Conservation (phyloP, 805 yeast species). For the Hanseniaspora nectarophila region DNA sequence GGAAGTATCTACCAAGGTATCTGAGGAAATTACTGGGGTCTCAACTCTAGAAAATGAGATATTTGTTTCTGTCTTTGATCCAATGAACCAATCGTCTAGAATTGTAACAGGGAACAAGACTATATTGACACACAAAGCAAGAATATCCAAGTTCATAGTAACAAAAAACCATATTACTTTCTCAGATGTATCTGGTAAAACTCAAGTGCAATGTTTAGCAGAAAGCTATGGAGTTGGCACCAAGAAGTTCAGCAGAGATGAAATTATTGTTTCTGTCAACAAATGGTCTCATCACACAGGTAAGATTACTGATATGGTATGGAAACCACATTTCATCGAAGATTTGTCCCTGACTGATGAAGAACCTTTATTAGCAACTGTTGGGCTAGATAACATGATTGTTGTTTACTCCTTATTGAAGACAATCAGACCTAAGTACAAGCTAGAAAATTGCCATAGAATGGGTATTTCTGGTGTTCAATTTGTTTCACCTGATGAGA, state of each 20-base stretch:
- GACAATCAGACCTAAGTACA: conserved; percentile 60
- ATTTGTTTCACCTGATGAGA: conserved; percentile 45
- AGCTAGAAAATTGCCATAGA: conserved; percentile 69
- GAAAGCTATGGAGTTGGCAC: conserved; percentile 1
- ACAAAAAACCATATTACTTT: background rate
- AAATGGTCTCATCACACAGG: conserved; percentile 96
- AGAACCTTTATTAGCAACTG: conserved; percentile 61
- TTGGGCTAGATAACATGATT: conserved; percentile 72
- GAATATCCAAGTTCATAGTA: conserved; percentile 1
- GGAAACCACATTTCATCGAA: conserved; percentile 37
- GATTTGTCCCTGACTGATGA: conserved; percentile 33
- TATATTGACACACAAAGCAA: conserved; percentile 2
- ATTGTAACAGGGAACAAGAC: background rate
- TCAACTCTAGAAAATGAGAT: background rate
- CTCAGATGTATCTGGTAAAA: conserved; percentile 12
- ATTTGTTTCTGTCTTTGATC: conserved; percentile 2
- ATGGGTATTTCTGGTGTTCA: conserved; percentile 67
- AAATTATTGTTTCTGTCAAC: conserved; percentile 11
- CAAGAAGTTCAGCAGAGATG: background rate
- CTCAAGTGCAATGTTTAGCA: conserved; percentile 8
- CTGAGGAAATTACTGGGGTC: conserved; percentile 1
- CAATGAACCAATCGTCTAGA: background rate
- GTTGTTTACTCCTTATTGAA: conserved; percentile 66
- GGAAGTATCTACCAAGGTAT: background rate
- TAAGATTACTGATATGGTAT: conserved; percentile 58